Percentiles rank a stretch among this genome's conserved stretches.
These are phyloP conservation scores for Mucor racemosus DNA, from an alignment of 371 early-diverging fungal genomes.

Conservation along the genomic window DNA sequence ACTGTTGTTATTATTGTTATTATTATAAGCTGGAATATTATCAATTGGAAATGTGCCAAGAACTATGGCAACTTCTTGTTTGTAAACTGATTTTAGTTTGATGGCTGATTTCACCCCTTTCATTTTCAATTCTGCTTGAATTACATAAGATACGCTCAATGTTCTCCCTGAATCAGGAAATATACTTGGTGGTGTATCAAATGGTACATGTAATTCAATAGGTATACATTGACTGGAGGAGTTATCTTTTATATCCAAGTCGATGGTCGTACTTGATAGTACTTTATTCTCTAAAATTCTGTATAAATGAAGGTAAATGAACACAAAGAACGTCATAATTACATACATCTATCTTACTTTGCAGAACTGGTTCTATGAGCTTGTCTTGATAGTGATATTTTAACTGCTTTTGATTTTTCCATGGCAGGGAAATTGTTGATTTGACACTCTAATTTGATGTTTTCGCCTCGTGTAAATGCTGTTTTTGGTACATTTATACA, in stretches of 20 bases:
- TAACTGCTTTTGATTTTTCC: conserved; percentile 17
- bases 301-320: not conserved
- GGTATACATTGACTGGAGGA: not conserved
- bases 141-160: conserved; percentile 21
- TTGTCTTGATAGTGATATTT: conserved; percentile 14
- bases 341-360: conserved; percentile 18
- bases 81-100: conserved; percentile 16
- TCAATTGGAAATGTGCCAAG: conserved; percentile 17
- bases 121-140: conserved; percentile 23
- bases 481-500: conserved; percentile 8
- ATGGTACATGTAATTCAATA: conserved; percentile 15
- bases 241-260: conserved; percentile 9
- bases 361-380: conserved; percentile 18
- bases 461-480: conserved; percentile 20
- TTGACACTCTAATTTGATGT: conserved; percentile 13
- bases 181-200: conserved; percentile 17
- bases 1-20: not conserved
- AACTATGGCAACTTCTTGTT: conserved; percentile 20
- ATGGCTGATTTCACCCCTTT: conserved; percentile 21
- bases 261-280: conserved; percentile 9
- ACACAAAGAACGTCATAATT: not conserved
- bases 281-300: conserved; percentile 20
- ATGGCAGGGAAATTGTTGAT: conserved; percentile 24
- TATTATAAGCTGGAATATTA: not conserved
- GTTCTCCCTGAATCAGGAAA: conserved; percentile 24